Percentiles rank a stretch among this genome's conserved stretches.
Conservation (phyloP, 495 filamentous ascomycete species). For the Tuber melanosporum region DNA sequence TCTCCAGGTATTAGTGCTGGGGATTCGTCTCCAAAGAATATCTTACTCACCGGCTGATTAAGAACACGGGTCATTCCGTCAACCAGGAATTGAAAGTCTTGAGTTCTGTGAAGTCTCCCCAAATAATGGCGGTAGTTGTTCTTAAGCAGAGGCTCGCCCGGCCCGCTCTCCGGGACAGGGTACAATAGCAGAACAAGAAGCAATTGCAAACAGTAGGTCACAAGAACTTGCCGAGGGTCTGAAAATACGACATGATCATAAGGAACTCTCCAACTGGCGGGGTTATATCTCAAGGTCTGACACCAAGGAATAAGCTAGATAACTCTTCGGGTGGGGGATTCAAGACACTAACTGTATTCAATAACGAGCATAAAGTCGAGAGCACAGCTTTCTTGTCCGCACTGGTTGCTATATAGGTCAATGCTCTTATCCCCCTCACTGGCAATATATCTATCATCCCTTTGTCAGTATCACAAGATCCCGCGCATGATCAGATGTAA, state of each 20-base stretch:
- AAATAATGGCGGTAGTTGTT: conserved; percentile 92
- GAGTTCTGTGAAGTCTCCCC: conserved; percentile 80
- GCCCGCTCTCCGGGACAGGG: conserved; percentile 73
- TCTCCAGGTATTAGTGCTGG: conserved; percentile 13
- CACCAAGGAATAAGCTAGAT: background rate
- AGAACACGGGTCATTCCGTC: conserved; percentile 93
- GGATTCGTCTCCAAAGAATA: conserved; percentile 9
- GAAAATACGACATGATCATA: conserved; percentile 92
- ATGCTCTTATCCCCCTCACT: conserved; percentile 73
- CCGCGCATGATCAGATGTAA: background rate
- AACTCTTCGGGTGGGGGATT: background rate
- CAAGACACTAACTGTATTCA: conserved; percentile 75
- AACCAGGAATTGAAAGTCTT: conserved; percentile 96
- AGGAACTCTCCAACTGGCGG: conserved; percentile 86
- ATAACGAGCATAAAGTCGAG: conserved; percentile 78
- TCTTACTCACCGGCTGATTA: conserved; percentile 65
- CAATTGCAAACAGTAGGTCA: conserved; percentile 86
- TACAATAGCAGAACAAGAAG: conserved; percentile 85
- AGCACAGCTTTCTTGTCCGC: conserved; percentile 87
- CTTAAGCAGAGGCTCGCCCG: conserved; percentile 53
- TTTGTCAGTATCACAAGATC: conserved; percentile 14
- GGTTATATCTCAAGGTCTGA: conserved; percentile 93
- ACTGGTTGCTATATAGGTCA: conserved; percentile 83
- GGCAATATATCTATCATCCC: conserved; percentile 57
- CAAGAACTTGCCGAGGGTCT: conserved; percentile 83